Evolutionary conservation across 2,329 filamentous ascomycete species (phyloP), one percentile per base, ranked within the genome.

Genomic region (Emergomyces africanus): DNA sequence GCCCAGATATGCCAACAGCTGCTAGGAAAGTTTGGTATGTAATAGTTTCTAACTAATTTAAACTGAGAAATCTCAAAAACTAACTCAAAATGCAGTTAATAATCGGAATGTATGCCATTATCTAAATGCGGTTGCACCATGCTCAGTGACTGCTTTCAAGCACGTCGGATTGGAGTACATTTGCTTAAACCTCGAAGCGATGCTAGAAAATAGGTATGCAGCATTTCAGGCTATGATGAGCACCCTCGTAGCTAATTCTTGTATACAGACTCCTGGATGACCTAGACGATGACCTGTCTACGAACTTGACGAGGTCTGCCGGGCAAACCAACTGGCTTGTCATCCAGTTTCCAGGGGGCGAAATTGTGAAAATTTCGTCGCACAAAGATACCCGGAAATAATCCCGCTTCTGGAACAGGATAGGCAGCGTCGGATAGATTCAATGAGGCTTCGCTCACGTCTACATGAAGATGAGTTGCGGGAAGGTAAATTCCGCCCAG

Each of bases 141-240:
- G 88, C 69, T 87, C 87, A 0, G 85, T 96, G 5, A 83, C 83
- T 0, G 84, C 88, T 59, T 96, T 99, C 75, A 96, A 95, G 71
- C 83, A 94, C 65, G 87, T 88, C 10, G 89, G 88, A 0, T 77
- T 97, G 35, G 89, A 96, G 70, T 99, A 96, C 69, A 84, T 96
- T 25, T 96, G 90, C 66, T 77, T 96, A 50, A 95, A 96, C 67
- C 79, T 97, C 60, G 94, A 99, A 71, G 84, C 85, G 6, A 89
- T 97, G 80, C 83, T 99, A 56, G 90, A 96, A 68, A 96, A 95
- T 63, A 87, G 89, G 76, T 79, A 70, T 65, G 72, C n/a, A 14
- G 8, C 5, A 30, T 44, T 33, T 30, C 28, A 44, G 9, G 37
- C 37, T 14, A 35, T 23, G 37, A 6, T 30, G 6, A 35, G 1